These are phyloP conservation scores for Pyrus betulifolia DNA, from an alignment of 306 rosid species.

Conservation along the genomic window DNA sequence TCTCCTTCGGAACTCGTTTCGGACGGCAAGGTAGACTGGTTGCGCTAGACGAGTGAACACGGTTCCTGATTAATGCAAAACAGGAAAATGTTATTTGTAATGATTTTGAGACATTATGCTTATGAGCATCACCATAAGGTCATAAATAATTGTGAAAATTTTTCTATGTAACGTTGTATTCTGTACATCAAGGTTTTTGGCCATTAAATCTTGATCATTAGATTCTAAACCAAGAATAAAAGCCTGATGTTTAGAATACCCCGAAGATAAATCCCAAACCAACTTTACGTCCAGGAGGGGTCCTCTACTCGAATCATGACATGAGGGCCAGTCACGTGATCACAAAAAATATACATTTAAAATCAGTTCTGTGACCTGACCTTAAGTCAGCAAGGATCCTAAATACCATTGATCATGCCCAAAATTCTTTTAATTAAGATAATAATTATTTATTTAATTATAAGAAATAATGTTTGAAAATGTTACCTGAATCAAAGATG, in stretches of 20 bases:
- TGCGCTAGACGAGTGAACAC: slow-evolving; percentile 72
- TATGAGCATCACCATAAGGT: neutral
- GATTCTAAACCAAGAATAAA: neutral
- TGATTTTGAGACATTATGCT: neutral
- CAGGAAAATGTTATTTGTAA: neutral
- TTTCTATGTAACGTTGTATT: neutral
- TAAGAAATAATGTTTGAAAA: neutral
- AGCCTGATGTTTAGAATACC: neutral
- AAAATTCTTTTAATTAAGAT: neutral
- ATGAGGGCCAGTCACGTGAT: slow-evolving; percentile 4
- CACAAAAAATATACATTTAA: neutral
- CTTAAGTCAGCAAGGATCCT: neutral
- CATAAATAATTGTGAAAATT: too few species aligned
- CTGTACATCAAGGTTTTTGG: too few species aligned
- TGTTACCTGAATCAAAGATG: slow-evolving; percentile 75
- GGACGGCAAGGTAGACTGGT: slow-evolving; percentile 61
- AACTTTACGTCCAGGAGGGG: neutral
- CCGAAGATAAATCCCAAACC: neutral
- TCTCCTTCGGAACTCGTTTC: slow-evolving; percentile 67
- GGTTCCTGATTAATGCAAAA: slow-evolving; percentile 41
- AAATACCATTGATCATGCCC: neutral
- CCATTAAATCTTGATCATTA: neutral
- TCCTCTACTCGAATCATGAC: neutral
- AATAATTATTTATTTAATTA: neutral
- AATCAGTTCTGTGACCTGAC: neutral